These are phyloP conservation scores for Agastache rugosa DNA, from an alignment of 257 asterid species.

Conservation along the genomic window DNA sequence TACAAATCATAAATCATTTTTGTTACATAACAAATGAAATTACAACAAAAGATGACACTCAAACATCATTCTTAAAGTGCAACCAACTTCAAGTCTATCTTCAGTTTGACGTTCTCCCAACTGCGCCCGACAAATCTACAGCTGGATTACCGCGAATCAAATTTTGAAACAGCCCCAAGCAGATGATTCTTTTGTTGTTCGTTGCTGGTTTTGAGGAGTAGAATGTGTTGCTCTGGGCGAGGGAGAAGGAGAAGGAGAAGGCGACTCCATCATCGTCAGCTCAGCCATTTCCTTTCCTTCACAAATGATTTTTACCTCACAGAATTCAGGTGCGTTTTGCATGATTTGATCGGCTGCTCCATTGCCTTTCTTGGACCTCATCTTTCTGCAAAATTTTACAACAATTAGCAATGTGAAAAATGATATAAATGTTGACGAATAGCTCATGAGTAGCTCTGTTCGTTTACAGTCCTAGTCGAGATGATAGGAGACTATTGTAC, in stretches of 20 bases:
- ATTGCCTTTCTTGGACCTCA: slow-evolving; percentile 50
- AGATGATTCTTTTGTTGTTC: slow-evolving; percentile 25
- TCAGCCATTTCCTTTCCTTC: slow-evolving; percentile 69
- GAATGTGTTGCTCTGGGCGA: slow-evolving; percentile 26
- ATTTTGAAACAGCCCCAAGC: slow-evolving; percentile 55
- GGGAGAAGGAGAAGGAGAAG: slow-evolving; percentile 50
- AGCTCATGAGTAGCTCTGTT: too few relatives aligned
- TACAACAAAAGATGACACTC: background rate
- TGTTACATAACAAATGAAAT: slow-evolving; percentile 3
- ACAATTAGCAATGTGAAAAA: background rate
- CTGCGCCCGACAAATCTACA: background rate
- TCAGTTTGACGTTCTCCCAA: background rate
- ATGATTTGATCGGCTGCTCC: slow-evolving; percentile 56
- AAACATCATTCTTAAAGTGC: slow-evolving; percentile 28
- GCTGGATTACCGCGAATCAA: background rate
- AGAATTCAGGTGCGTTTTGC: slow-evolving; percentile 61
- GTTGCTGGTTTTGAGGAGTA: slow-evolving; percentile 34
- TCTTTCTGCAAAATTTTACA: slow-evolving; percentile 44
- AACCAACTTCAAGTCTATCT: background rate
- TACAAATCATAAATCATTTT: slow-evolving; percentile 6
- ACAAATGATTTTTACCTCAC: slow-evolving; percentile 77
- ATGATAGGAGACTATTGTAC: slow-evolving; percentile 37
- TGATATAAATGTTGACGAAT: background rate
- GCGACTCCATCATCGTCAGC: slow-evolving; percentile 25
- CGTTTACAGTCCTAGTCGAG: too few relatives aligned